Percentiles rank a stretch among this genome's conserved stretches.
Evolutionary conservation across 73 alveolate genomes (phyloP).

Genomic region (Paramecium bursaria): DNA sequence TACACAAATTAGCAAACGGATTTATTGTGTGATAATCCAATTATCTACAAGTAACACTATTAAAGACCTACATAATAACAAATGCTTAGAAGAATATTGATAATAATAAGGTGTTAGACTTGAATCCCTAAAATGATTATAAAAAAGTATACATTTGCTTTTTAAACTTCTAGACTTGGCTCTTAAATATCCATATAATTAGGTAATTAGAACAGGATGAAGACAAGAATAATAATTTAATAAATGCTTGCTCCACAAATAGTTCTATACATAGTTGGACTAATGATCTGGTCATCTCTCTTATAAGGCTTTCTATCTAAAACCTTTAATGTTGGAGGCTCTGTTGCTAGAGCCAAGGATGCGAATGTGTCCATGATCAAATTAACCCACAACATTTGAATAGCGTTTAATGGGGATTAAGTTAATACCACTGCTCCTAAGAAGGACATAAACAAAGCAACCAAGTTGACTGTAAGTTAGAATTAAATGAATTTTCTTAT

Average conservation of each 20-base stretch:
- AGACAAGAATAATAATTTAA: slow-evolving; percentile 68
- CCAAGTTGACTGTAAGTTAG: slow-evolving; percentile 85
- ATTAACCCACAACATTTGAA: slow-evolving; percentile 92
- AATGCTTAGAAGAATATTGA: slow-evolving; percentile 89
- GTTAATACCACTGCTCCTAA: slow-evolving; percentile 81
- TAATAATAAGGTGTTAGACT: slow-evolving; percentile 56
- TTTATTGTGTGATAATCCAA: slow-evolving; percentile 81
- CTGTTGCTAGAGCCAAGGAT: slow-evolving; percentile 95
- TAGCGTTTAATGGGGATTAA: slow-evolving; percentile 82
- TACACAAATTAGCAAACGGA: slow-evolving; percentile 87
- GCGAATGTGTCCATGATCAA: slow-evolving; percentile 90
- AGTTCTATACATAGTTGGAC: slow-evolving; percentile 84
- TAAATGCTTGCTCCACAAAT: slow-evolving; percentile 79
- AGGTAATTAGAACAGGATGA: slow-evolving; percentile 72
- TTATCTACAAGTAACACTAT: slow-evolving; percentile 89
- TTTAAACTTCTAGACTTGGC: slow-evolving; percentile 21
- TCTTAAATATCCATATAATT: slow-evolving; percentile 45
- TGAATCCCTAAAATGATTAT: slow-evolving; percentile 30
- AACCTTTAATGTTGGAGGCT: slow-evolving; percentile 89
- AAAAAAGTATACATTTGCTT: slow-evolving; percentile 11
- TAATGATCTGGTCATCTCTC: slow-evolving; percentile 82
- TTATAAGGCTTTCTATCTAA: slow-evolving; percentile 83
- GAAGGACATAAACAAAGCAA: slow-evolving; percentile 86
- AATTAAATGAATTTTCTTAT: slow-evolving; percentile 85
- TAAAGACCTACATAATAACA: slow-evolving; percentile 93